Base-by-base conservation (phyloP, 768 basidiomycete species). In the Kwoniella bestiolae region DNA sequence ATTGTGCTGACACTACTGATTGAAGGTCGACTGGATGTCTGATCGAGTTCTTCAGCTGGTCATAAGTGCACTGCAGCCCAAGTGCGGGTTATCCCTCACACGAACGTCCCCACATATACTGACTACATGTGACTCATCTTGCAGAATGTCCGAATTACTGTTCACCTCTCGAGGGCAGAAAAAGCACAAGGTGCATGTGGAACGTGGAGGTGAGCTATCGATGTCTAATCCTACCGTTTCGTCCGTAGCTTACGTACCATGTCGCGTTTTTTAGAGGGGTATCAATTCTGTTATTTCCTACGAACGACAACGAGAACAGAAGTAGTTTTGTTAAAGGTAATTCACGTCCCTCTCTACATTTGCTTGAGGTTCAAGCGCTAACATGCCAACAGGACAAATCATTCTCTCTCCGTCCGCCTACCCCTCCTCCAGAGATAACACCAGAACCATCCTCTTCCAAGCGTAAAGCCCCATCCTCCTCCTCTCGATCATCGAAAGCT, bases 261-360 rank as follows among this genome's bases (percentile, higher is more conserved):
- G n/a, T n/a, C n/a, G n/a, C n/a, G n/a, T n/a, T n/a, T n/a, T 28
- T 29, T 77, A 94, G 93, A 90, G 65, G 86, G 85, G 0, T 95
- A 94, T 75, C 93, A 95, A 70, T 93, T 92, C 78, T 92, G 90
- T 52, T 95, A 92, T 78, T 95, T 94, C 82, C 84, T 94, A 70
- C 86, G 91, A 25, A 88, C 88, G 80, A 88, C 87, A 2, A 91
- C 92, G 56, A 86, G 90, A 9, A 77, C 77, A 11, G 91, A 94
- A 79, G 87, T 90, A 0, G 85, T 94, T 2, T 83, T 93, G 7
- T 83, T 91, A 71, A 95, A 95, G 85, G 93, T 90, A 55, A n/a
- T 81, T 68, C 21, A 29, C 7, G 3, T 34, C 21, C 23, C 8
- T 35, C 14, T n/a, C n/a, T n/a, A n/a, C n/a, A 49, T 16, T n/a